Base-by-base conservation (phyloP, 1,284 basidiomycete species). In the Sutorius eximius region DNA sequence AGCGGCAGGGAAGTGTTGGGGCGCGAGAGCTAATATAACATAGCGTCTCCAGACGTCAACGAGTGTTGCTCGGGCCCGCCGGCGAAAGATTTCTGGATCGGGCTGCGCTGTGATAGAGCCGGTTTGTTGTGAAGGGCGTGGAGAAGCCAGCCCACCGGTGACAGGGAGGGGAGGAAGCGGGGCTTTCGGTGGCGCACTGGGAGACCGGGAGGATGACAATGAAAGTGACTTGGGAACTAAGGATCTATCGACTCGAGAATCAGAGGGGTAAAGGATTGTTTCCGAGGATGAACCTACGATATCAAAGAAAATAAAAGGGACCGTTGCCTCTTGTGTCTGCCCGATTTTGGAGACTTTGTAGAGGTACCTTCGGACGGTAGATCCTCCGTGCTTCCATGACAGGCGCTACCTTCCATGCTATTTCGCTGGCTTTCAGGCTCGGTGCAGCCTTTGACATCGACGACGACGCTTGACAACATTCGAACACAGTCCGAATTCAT, bases 41-140 rank as follows among this genome's bases (percentile, higher is more conserved):
- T 85, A 81, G 20, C 79, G 79, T 18, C 90, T 80, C 68, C 86
- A 93, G 4, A 84, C 79, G 65, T 94, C 89, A 15, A 93, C 81
- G 12, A 94, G 79, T 3, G 81, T 74, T 10, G 89, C 87, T 33
- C 91, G 86, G 3, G 91, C 91, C 54, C 82, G 80, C 48, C 81
- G 76, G 30, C 89, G 82, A 53, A 90, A 79, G 36, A 65, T 62
- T 22, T 74, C 72, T n/a, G 76, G 63, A 5, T 60, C 49, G 12
- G 65, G 63, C n/a, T 70, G 67, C 41, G 51, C 69, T 58, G 49
- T 72, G 52, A 64, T 49, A 65, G 59, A 30, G 32, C 11, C 10
- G 4, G 55, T 30, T 30, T 45, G 42, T 37, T 52, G 59, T 29
- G 51, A 53, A 50, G 58, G 53, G 6, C 18, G 5, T 11, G 58